A percentile compares a stretch with the other conserved stretches of the same genome.
Evolutionary conservation across 768 basidiomycete genomes (phyloP).

Genomic region (Auricularia auricula-judae): DNA sequence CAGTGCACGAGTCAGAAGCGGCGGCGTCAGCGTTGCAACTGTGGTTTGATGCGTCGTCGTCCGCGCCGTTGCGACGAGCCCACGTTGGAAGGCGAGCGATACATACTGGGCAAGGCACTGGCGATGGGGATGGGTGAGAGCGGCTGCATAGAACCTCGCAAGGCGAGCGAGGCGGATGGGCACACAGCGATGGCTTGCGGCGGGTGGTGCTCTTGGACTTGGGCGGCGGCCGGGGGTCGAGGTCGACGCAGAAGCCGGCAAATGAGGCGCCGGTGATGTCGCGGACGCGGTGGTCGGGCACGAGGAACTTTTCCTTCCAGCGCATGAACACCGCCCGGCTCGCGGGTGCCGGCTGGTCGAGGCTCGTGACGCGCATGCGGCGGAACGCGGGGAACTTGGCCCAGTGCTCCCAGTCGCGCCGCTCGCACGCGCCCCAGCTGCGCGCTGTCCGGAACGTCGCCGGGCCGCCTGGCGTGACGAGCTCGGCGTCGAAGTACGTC

Average conservation of each 20-base stretch:
- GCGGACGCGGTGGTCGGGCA: slow-evolving; percentile 88
- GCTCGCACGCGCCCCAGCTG: slow-evolving; percentile 83
- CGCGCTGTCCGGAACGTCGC: slow-evolving; percentile 73
- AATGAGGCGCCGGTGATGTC: slow-evolving; percentile 94
- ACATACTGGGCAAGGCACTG: too few species aligned
- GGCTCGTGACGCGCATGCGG: slow-evolving; percentile 35
- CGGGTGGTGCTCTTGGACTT: slow-evolving; percentile 25
- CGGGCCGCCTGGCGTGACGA: slow-evolving; percentile 52
- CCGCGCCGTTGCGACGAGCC: too few species aligned
- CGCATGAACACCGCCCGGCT: slow-evolving; percentile 67
- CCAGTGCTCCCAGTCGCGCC: slow-evolving; percentile 93
- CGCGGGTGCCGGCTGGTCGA: slow-evolving; percentile 1
- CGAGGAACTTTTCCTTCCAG: slow-evolving; percentile 93
- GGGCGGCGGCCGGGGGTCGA: slow-evolving; percentile 43
- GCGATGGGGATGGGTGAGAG: too few species aligned
- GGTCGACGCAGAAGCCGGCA: slow-evolving; percentile 93
- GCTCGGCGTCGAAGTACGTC: slow-evolving; percentile 94
- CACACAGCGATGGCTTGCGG: slow-evolving; percentile 12
- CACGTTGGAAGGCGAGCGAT: too few species aligned
- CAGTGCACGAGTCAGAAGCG: too few species aligned
- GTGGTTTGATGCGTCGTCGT: too few species aligned
- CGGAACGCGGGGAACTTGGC: slow-evolving; percentile 84
- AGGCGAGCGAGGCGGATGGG: too few species aligned
- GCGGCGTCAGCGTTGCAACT: too few species aligned
- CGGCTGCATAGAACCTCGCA: too few species aligned